These are phyloP conservation scores for Polygonum maritimum DNA, from an alignment of 148 eudicot species.

Conservation along the genomic window DNA sequence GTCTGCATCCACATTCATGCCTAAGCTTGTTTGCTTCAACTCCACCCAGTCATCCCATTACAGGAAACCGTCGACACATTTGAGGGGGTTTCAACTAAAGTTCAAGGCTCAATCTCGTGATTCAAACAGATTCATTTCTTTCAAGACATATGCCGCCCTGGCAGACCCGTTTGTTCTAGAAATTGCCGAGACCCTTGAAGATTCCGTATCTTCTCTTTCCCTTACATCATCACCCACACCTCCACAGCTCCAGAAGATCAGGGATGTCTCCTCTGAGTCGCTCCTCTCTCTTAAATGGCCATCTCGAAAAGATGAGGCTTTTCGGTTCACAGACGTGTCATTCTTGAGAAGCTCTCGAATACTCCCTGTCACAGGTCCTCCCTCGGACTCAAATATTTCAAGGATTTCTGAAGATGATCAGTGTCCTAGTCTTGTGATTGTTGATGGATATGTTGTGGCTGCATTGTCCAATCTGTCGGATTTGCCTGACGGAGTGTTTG, in stretches of 20 bases:
- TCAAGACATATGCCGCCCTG: conserved; percentile 31
- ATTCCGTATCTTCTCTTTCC: conserved; percentile 33
- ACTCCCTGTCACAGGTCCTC: conserved; percentile 35
- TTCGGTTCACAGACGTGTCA: conserved; percentile 76
- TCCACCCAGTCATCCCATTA: background rate
- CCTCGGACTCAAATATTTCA: conserved; percentile 17
- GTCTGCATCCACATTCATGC: conserved; percentile 7
- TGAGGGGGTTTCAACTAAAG: conserved; percentile 3
- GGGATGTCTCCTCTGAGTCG: conserved; percentile 60
- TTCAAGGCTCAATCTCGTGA: background rate
- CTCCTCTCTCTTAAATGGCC: conserved; percentile 85
- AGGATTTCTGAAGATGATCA: conserved; percentile 32
- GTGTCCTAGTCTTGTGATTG: conserved; percentile 45
- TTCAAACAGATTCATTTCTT: background rate
- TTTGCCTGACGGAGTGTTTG: conserved; percentile 64
- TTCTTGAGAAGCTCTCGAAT: conserved; percentile 60
- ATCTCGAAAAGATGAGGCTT: conserved; percentile 73
- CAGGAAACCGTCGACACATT: background rate
- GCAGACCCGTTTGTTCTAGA: conserved; percentile 91
- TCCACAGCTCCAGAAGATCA: conserved; percentile 52
- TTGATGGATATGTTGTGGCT: conserved; percentile 60
- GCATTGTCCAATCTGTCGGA: conserved; percentile 31
- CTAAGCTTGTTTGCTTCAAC: conserved; percentile 1
- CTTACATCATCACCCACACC: conserved; percentile 30
- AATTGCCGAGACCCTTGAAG: conserved; percentile 91